Evolutionary conservation across 2,329 filamentous ascomycete species (phyloP).

Genomic region (Sclerotinia minor): DNA sequence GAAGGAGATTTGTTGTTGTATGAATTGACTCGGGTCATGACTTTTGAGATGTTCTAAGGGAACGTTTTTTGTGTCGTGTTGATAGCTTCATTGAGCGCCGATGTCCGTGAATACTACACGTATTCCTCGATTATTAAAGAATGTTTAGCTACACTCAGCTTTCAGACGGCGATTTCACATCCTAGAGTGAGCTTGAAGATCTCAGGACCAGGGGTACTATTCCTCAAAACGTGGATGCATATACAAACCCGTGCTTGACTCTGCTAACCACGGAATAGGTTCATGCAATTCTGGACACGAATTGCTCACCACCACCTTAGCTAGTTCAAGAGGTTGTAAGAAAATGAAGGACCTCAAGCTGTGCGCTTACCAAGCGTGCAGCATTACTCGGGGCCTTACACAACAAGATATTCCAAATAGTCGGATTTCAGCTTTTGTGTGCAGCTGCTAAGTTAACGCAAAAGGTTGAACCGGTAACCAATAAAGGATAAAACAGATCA

Average conservation of each 20-base stretch:
- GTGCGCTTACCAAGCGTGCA: neutral
- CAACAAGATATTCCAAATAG: neutral
- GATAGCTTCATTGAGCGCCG: neutral
- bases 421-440: neutral
- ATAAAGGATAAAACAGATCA: neutral
- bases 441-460: neutral
- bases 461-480: neutral
- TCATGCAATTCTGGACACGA: neutral
- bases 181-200: neutral
- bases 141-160: neutral
- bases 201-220: neutral
- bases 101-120: neutral
- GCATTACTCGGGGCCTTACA: neutral
- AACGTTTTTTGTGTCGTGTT: neutral
- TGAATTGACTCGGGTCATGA: neutral
- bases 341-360: neutral
- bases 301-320: neutral
- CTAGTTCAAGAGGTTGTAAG: neutral
- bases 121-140: neutral
- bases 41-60: neutral
- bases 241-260: neutral
- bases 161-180: neutral
- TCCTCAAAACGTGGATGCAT: neutral
- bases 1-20: neutral
- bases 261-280: neutral